These are phyloP conservation scores for Eucalyptus camaldulensis DNA, from an alignment of 345 rosid species.

Conservation along the genomic window DNA sequence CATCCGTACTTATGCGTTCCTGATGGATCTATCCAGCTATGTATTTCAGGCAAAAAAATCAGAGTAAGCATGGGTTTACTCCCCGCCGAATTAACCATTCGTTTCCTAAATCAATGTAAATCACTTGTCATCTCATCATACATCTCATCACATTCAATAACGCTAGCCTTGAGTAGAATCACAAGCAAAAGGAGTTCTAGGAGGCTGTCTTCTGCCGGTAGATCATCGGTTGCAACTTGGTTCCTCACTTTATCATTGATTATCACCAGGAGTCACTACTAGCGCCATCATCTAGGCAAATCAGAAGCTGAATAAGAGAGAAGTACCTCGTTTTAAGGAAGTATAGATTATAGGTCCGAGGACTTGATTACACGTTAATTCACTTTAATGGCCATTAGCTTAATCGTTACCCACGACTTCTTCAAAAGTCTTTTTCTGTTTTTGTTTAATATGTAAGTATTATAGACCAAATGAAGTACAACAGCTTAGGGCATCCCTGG, in stretches of 20 bases:
- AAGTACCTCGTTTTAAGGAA: not conserved
- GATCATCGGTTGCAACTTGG: not conserved
- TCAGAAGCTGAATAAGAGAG: not conserved
- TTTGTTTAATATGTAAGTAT: too few species aligned
- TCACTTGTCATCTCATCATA: not conserved
- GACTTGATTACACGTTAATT: too few species aligned
- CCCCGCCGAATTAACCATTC: not conserved
- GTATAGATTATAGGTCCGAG: not conserved
- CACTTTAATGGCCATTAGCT: not conserved
- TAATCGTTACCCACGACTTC: not conserved
- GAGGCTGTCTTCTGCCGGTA: not conserved
- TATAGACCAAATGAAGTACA: too few species aligned
- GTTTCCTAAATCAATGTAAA: not conserved
- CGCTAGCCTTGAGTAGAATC: not conserved
- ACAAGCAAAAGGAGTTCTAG: accelerated
- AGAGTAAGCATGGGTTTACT: not conserved
- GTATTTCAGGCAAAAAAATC: not conserved
- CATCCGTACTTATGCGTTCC: not conserved
- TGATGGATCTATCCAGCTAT: not conserved
- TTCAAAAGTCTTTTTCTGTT: too few species aligned
- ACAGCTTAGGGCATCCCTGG: too few species aligned
- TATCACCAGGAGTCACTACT: not conserved
- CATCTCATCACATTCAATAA: not conserved
- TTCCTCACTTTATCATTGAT: not conserved
- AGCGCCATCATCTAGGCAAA: not conserved